A percentile compares a stretch with the other conserved stretches of the same genome.
Conservation (phyloP, 139 green algal species). For the Micractinium conductrix region DNA sequence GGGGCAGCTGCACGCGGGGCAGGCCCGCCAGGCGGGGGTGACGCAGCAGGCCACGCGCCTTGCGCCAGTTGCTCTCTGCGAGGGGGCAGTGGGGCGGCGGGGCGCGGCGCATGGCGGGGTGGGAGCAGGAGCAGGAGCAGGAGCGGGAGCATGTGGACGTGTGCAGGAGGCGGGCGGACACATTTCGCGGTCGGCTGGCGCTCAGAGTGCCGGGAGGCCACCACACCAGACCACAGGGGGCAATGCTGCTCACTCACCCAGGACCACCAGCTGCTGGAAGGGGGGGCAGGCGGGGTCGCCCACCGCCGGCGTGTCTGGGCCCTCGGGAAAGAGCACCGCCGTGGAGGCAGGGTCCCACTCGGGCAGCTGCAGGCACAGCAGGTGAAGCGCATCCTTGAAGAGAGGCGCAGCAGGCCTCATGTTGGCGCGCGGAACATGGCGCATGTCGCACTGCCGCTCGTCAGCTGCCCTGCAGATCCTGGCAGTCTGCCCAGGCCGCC, state of each 20-base stretch:
- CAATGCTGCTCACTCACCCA: too few species aligned
- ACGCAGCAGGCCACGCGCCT: constrained; percentile 14
- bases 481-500: too few species aligned
- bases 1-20: constrained; percentile 26
- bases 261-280: constrained; percentile 9
- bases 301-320: background rate
- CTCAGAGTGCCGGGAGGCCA: too few species aligned
- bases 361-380: constrained; percentile 5
- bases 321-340: constrained; percentile 4
- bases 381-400: background rate
- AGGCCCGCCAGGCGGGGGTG: constrained; percentile 2
- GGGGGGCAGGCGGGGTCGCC: background rate
- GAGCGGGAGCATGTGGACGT: too few species aligned
- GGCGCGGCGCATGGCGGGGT: too few species aligned
- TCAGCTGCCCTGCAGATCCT: too few species aligned
- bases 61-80: constrained; percentile 24
- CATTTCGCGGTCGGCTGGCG: too few species aligned
- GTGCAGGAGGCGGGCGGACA: too few species aligned
- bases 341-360: background rate
- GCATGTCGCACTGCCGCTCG: too few species aligned
- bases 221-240: too few species aligned
- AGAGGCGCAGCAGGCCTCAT: background rate
- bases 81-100: background rate
- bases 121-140: too few species aligned
- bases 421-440: too few species aligned